These are phyloP conservation scores for Cadophora luteo-olivacea DNA, from an alignment of 2,329 filamentous ascomycete species.

Conservation along the genomic window DNA sequence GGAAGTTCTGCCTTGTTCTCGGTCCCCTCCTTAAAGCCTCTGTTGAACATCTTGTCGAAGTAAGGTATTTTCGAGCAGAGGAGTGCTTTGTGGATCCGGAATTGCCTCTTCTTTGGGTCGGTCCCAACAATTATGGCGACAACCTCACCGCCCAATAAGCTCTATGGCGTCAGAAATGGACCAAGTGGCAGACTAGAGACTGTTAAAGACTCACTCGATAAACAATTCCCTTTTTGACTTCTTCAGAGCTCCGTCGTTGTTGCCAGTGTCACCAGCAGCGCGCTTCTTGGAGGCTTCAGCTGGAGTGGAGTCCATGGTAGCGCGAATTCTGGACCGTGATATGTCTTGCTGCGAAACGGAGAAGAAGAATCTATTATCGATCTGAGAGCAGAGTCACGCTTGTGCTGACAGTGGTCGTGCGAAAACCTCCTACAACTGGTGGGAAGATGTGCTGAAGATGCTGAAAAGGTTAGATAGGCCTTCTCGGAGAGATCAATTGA, in stretches of 20 bases:
- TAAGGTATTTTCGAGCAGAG: conserved; percentile 23
- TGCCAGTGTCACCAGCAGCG: neutral
- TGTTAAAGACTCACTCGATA: neutral
- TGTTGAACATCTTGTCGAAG: conserved; percentile 28
- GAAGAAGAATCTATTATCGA: no score
- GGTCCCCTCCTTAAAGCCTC: conserved; percentile 16
- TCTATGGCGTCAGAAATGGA: neutral
- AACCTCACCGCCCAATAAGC: conserved; percentile 13
- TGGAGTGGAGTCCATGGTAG: no score
- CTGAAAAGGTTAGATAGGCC: no score
- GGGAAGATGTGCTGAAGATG: no score
- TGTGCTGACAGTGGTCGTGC: no score
- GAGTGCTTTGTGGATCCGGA: conserved; percentile 21
- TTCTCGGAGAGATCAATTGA: no score
- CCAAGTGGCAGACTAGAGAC: no score
- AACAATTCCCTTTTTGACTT: neutral
- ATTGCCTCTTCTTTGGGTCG: neutral
- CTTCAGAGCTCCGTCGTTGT: neutral
- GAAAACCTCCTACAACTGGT: no score
- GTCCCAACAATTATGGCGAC: conserved; percentile 22
- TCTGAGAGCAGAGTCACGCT: no score
- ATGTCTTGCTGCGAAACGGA: no score
- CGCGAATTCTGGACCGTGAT: no score
- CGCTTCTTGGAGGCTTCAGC: neutral
- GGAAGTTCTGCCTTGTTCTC: conserved; percentile 18